Evolutionary conservation across 2,329 filamentous ascomycete species (phyloP), one percentile per base, ranked within the genome.

Genomic region (Aspergillus unguis): DNA sequence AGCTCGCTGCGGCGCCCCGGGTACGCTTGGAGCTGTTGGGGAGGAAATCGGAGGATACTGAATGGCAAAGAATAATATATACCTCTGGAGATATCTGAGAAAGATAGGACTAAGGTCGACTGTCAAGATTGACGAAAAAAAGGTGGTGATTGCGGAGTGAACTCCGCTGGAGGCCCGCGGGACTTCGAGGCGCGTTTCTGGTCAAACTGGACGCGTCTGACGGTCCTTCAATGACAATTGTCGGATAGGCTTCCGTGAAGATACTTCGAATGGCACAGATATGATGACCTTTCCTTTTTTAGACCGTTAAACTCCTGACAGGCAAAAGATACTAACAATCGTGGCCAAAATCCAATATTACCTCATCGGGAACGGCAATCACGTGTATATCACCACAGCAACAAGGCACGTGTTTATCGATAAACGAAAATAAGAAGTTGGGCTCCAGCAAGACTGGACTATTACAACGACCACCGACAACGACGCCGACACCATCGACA

Each of bases 321-420:
- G 33, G 9, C 17, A 17, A 28, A 45, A 35, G 11, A 27, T 10
- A 35, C 25, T 11, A 26, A 32, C 23, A 5, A 17, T 27, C 3
- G 29, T 41, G n/a, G 4, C 10, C 37, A 11, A 35, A 32, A 4
- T n/a, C 28, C 35, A 52, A 60, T 54, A 55, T 58, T 57, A 38
- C 52, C 54, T 17, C n/a, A 54, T 50, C 6, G 11, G 47, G 56
- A 10, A 32, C 42, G 44, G 42, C 1, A 3, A 2, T 36, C 67
- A 69, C 62, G 67, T 71, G 68, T 3, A 4, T 10, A 56, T 72
- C 58, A 44, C 66, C 63, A 35, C 49, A 61, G 61, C 62, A 71
- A 72, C 69, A 11, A 44, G 48, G 47, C 57, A 58, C 61, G 55
- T 70, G 67, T 70, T 71, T 69, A 69, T 69, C 68, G 67, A 70